Conservation (phyloP, 495 filamentous ascomycete genomes). For the Annulohypoxylon nitens region DNA sequence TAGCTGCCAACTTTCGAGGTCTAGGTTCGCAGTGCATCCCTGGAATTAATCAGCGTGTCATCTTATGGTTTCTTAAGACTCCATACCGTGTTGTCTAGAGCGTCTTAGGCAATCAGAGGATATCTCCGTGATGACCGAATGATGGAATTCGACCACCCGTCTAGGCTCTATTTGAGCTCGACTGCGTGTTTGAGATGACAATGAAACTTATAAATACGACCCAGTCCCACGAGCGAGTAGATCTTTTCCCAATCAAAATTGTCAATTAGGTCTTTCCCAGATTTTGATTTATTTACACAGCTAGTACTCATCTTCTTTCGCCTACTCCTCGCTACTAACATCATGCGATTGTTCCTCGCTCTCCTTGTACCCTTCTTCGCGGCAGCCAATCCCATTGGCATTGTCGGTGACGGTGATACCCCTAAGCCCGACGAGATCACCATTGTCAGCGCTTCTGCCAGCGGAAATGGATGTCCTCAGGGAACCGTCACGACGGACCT, state of each 20-base stretch:
- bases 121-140: slow-evolving; percentile 25
- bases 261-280: slow-evolving; percentile 31
- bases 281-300: slow-evolving; percentile 25
- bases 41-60: slow-evolving; percentile 36
- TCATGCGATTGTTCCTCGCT: slow-evolving; percentile 61
- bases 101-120: slow-evolving; percentile 14
- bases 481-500: slow-evolving; percentile 63
- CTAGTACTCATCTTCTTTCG: slow-evolving; percentile 21
- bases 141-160: neutral
- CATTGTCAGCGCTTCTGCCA: slow-evolving; percentile 69
- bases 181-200: slow-evolving; percentile 13
- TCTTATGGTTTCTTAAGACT: slow-evolving; percentile 34
- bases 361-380: slow-evolving; percentile 62
- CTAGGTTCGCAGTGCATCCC: slow-evolving; percentile 45
- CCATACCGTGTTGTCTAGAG: slow-evolving; percentile 39
- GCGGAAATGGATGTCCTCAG: slow-evolving; percentile 70
- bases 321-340: slow-evolving; percentile 39
- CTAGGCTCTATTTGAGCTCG: slow-evolving; percentile 13
- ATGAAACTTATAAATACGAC: slow-evolving; percentile 53
- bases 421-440: slow-evolving; percentile 60
- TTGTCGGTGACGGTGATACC: slow-evolving; percentile 52
- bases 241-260: slow-evolving; percentile 46
- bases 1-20: slow-evolving; percentile 37
- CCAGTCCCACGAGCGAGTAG: slow-evolving; percentile 48
- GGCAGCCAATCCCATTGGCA: slow-evolving; percentile 57